A percentile compares a stretch with the other conserved stretches of the same genome.
phyloP scores from a whole-genome alignment of 257 asterid genomes.

The Nicotiana noctiflora region DNA sequence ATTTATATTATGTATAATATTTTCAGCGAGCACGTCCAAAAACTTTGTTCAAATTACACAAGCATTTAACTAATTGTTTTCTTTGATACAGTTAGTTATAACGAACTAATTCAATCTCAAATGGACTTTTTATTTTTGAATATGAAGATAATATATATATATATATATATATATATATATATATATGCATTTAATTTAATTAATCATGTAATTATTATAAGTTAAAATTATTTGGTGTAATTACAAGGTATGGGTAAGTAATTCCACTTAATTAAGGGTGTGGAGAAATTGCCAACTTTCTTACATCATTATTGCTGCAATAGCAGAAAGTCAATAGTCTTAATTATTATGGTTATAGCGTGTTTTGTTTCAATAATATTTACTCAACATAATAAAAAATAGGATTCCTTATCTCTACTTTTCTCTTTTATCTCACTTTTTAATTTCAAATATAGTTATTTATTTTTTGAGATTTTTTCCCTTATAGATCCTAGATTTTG shows the following conservation, averaged over 20 bases:
- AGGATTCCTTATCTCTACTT: not conserved
- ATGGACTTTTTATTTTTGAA: not conserved
- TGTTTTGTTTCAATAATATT: not conserved
- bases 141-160: not conserved
- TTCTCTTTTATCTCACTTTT: not conserved
- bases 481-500: not conserved
- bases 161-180: no score
- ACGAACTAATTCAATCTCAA: not conserved
- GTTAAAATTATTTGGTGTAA: no score
- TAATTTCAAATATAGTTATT: not conserved
- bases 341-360: not conserved
- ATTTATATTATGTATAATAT: no score
- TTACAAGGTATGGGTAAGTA: no score
- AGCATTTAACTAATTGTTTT: not conserved
- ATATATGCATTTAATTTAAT: no score
- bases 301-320: not conserved
- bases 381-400: not conserved
- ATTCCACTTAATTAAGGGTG: no score
- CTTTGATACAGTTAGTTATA: not conserved
- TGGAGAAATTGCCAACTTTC: no score
- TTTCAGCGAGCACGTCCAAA: no score
- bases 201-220: no score
- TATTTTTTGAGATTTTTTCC: not conserved
- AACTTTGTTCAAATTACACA: not conserved
- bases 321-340: not conserved